These are phyloP conservation scores for Umbelopsis ramanniana DNA, from an alignment of 192 early-diverging fungal genomes.

Conservation along the genomic window DNA sequence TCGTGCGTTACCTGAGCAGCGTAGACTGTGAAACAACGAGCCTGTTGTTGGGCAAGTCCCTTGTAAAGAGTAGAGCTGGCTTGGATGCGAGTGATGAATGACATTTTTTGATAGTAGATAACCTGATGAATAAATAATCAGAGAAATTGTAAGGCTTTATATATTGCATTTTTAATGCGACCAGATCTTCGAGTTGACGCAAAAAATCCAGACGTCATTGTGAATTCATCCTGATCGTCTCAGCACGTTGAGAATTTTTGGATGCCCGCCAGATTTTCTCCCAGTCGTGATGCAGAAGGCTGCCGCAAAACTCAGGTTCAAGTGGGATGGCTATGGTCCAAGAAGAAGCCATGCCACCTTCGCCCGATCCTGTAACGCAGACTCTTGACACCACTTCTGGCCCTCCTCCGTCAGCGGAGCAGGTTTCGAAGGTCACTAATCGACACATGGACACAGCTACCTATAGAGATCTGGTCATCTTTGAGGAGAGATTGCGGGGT, in stretches of 20 bases:
- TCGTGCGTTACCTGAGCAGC: not conserved
- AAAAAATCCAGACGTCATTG: conserved; percentile 15
- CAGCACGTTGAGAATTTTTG: conserved; percentile 5
- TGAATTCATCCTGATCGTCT: conserved; percentile 19
- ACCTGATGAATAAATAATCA: not conserved
- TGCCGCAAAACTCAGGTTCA: not conserved
- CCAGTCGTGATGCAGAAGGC: not conserved
- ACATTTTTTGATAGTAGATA: conserved; percentile 2
- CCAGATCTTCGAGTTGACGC: not conserved
- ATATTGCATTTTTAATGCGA: not conserved
- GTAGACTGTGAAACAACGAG: not conserved
- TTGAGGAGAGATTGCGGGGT: conserved; percentile 79
- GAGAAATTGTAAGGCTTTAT: not conserved
- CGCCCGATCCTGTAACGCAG: conserved; percentile 9
- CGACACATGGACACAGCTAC: conserved; percentile 40
- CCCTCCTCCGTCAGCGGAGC: conserved; percentile 12
- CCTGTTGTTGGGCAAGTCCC: conserved; percentile 1
- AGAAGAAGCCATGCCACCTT: conserved; percentile 2
- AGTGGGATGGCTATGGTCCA: conserved; percentile 14
- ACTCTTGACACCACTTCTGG: conserved; percentile 5
- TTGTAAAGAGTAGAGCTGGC: conserved; percentile 4
- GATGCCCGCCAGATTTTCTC: not conserved
- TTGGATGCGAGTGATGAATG: conserved; percentile 8
- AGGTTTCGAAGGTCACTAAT: conserved; percentile 13
- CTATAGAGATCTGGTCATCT: conserved; percentile 79